phyloP scores from a whole-genome alignment of 1,139 yeast genomes.

The Citeromyces hawaiiensis region DNA sequence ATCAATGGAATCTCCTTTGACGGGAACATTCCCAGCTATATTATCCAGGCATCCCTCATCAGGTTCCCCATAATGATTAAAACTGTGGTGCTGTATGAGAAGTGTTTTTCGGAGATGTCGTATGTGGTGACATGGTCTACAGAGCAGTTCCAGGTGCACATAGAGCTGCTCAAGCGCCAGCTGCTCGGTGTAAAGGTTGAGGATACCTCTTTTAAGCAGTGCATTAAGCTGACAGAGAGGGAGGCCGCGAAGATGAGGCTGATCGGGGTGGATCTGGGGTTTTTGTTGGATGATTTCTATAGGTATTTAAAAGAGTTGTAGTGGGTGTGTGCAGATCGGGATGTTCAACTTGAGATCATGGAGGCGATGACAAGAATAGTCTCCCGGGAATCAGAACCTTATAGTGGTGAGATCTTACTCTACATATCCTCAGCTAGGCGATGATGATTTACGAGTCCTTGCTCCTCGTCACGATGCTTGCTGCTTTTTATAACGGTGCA shows the following conservation, averaged over 20 bases:
- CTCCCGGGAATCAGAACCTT: too few species aligned
- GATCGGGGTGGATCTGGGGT: conserved; percentile 66
- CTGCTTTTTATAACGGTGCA: too few species aligned
- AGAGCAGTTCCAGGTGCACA: conserved; percentile 49
- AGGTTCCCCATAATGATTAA: conserved; percentile 39
- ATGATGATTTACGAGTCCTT: too few species aligned
- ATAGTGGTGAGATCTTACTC: too few species aligned
- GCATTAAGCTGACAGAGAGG: conserved; percentile 36
- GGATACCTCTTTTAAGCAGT: conserved; percentile 24
- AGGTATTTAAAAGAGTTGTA: too few species aligned
- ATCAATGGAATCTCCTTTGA: conserved; percentile 34
- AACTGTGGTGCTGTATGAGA: conserved; percentile 30
- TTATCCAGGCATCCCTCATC: conserved; percentile 46
- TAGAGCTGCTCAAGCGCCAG: conserved; percentile 49
- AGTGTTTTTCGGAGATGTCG: conserved; percentile 20
- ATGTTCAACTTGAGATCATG: too few species aligned
- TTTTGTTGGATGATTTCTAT: conserved; percentile 32
- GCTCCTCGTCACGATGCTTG: too few species aligned
- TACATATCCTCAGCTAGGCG: too few species aligned
- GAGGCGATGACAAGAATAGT: too few species aligned
- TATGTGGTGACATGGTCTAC: conserved; percentile 58
- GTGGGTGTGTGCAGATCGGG: too few species aligned
- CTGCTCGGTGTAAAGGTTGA: conserved; percentile 47
- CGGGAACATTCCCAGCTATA: conserved; percentile 41
- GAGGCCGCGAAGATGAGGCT: conserved; percentile 52